Evolutionary conservation across 208 protist genomes (phyloP), one percentile per base, ranked within the genome.

Genomic region (Strigomonas galati): DNA sequence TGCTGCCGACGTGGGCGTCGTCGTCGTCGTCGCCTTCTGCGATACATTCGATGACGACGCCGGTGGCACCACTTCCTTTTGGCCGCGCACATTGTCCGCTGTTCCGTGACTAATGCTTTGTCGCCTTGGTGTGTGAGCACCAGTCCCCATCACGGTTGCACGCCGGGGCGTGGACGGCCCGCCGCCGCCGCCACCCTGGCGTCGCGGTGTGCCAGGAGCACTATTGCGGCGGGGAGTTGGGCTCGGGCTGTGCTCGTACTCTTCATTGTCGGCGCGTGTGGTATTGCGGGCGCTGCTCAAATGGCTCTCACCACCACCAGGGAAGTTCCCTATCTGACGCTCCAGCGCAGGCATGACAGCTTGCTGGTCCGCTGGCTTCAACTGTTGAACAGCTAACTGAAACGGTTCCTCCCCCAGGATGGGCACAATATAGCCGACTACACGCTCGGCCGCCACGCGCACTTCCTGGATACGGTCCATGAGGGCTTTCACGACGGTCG

Each of bases 381-480:
- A 74, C 32, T 70, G 72, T 40, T 87, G 63, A 28, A 87, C 76
- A 54, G 64, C 69, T 12, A 79, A 74, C 17, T 83, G 60, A 37
- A 95, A 71, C 5, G 72, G 57, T 30, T 93, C 84, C 14, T 88
- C 78, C 27, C 90, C 87, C 19, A 89, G 61, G 54, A 90, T 70
- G 23, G 80, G 73, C 23, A 91, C 31, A 30, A 92, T 72, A 63
- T 81, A 77, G 26, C 85, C 81, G 51, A 93, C 76, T 30, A 91
- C 82, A 65, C 76, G 72, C 72, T 96, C 87, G 1, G 90, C 90
- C 0, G 84, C 73, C 19, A 80, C 40, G 40, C 90, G 87, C 28
- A 96, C 90, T 26, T 93, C 87, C 46, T 82, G 72, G 58, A 91
- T 81, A 40, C 90, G 90, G 69, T 91, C 87, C 85, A 96, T 91